These are phyloP conservation scores for Boletus sensibilis DNA, from an alignment of 768 basidiomycete genomes.

Conservation along the genomic window DNA sequence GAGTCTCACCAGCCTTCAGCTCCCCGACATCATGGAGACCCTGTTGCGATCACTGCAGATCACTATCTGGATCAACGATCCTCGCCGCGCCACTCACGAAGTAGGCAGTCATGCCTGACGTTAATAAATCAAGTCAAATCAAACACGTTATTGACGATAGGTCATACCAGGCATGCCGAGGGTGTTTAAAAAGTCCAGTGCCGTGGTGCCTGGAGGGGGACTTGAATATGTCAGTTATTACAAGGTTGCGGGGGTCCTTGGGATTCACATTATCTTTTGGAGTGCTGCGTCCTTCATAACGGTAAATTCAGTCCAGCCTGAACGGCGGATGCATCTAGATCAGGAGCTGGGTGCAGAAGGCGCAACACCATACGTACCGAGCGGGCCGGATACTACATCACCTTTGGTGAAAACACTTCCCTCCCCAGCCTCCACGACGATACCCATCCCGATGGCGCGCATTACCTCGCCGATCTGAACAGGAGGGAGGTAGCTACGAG, in stretches of 20 bases:
- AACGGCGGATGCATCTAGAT: background rate
- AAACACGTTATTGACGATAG: background rate
- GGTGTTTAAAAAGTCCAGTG: slow-evolving; percentile 79
- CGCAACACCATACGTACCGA: slow-evolving; percentile 46
- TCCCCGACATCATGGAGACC: slow-evolving; percentile 80
- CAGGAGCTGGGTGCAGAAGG: background rate
- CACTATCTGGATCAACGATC: background rate
- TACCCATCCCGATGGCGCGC: slow-evolving; percentile 48
- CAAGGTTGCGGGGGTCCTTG: background rate
- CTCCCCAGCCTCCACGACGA: slow-evolving; percentile 57
- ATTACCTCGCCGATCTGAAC: background rate
- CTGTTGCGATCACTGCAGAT: slow-evolving; percentile 37
- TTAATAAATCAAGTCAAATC: background rate
- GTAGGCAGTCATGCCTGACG: slow-evolving; percentile 83
- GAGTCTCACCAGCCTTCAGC: slow-evolving; percentile 79
- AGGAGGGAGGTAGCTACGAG: slow-evolving; percentile 55
- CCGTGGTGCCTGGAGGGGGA: slow-evolving; percentile 54
- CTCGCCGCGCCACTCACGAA: slow-evolving; percentile 51
- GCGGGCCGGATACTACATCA: slow-evolving; percentile 61
- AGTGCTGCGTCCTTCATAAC: slow-evolving; percentile 54
- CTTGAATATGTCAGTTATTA: slow-evolving; percentile 32
- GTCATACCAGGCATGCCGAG: slow-evolving; percentile 72
- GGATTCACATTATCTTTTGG: slow-evolving; percentile 54
- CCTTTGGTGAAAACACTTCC: slow-evolving; percentile 59
- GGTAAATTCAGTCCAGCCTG: slow-evolving; percentile 80